Base-by-base conservation (phyloP, 1,284 basidiomycete species). In the Meripilus lineatus region DNA sequence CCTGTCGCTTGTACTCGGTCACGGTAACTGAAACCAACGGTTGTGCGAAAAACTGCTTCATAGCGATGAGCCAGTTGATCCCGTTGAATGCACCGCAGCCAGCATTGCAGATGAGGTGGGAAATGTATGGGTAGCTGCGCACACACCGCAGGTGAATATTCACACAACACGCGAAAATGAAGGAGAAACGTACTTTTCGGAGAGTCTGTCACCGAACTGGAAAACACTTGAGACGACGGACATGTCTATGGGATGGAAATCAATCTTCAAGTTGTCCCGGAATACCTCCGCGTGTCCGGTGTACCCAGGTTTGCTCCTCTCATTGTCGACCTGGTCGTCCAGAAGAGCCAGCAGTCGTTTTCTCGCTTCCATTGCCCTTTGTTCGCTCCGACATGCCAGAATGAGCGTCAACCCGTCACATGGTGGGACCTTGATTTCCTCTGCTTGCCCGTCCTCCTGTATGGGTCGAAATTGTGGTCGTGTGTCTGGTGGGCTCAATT, bases 41-140 rank as follows among this genome's bases (percentile, higher is more conserved):
- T 36, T 73, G 61, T 0, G 59, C 66, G 8, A 77, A 32, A 5
- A 87, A 49, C 55, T 91, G 81, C 35, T 66, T 64, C 30, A 79
- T 45, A 18, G 74, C 72, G 0, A 50, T 47, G 0, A 61, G 45
- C 72, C 78, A 86, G 53, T 83, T 61, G 24, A 92, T 73, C 18
- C 69, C 68, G n/a, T 55, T 64, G 56, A 84, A 85, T 32, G 76
- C 75, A 2, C 77, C 81, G 4, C 84, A 70, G 2, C 91, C 92
- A 14, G 92, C 92, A 54, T 94, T 95, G 57, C 79, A 82, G 44
- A 90, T 79, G 25, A 93, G 64, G 50, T 88, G 86, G 0, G 90
- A 90, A 40, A 94, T 69, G 55, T 93, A 89, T 2, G 84, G 77
- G 53, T 91, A 87, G 50, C 90, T 93, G 47, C 13, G 39, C n/a